Conservation (phyloP, 2,329 filamentous ascomycete species). For the Shiraia sp. region DNA sequence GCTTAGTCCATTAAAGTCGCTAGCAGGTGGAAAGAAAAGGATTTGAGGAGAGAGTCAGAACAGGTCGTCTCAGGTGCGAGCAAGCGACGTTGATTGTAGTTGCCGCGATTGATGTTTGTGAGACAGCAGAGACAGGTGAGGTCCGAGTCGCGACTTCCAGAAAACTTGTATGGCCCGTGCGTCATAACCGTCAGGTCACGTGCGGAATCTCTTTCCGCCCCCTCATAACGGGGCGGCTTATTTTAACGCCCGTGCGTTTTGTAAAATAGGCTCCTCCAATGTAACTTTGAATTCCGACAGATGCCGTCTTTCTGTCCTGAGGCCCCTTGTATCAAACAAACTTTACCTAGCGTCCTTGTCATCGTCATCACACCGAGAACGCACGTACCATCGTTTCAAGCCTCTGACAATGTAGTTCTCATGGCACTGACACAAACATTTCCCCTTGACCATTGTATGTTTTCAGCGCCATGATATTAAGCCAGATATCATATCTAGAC, state of each 20-base stretch:
- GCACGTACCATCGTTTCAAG: constrained; percentile 8
- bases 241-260: not conserved
- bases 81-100: constrained; percentile 9
- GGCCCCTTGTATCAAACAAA: too few relatives aligned
- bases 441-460: not conserved
- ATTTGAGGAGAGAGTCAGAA: not conserved
- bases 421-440: not conserved
- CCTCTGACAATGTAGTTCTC: too few relatives aligned
- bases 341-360: constrained; percentile 7
- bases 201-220: not conserved
- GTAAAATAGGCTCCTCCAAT: not conserved
- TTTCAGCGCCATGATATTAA: constrained; percentile 65
- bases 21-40: not conserved
- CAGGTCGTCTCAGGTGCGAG: constrained; percentile 4
- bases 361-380: constrained; percentile 13
- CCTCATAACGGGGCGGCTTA: not conserved
- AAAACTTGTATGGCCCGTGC: constrained; percentile 11
- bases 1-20: constrained; percentile 29
- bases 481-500: constrained; percentile 74
- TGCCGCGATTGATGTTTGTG: constrained; percentile 15
- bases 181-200: constrained; percentile 6
- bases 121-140: constrained; percentile 11
- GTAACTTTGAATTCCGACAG: too few relatives aligned
- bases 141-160: constrained; percentile 21
- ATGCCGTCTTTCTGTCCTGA: not conserved